These are phyloP conservation scores for Alternaria longipes DNA, from an alignment of 2,329 filamentous ascomycete species.

Conservation along the genomic window DNA sequence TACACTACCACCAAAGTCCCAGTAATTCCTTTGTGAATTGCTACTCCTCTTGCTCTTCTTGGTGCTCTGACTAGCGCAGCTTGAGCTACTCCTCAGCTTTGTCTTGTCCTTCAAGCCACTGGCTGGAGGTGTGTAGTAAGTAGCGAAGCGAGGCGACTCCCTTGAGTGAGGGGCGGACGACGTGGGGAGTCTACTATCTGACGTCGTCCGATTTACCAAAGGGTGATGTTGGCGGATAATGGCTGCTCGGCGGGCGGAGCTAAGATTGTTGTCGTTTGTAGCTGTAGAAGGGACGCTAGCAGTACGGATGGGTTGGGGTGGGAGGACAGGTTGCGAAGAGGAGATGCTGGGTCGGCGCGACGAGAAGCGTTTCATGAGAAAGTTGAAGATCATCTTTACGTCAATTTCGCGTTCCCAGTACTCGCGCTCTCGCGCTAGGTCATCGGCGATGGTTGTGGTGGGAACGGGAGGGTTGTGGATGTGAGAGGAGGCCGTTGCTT, in stretches of 20 bases:
- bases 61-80: constrained; percentile 88
- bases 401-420: constrained; percentile 96
- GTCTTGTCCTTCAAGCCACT: constrained; percentile 1
- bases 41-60: constrained; percentile 74
- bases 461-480: constrained; percentile 18
- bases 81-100: constrained; percentile 60
- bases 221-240: constrained; percentile 90
- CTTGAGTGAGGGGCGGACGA: constrained; percentile 28
- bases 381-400: constrained; percentile 89
- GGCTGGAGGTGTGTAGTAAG: constrained; percentile 9
- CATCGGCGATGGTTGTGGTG: constrained; percentile 36
- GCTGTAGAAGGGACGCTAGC: not conserved
- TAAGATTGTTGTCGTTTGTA: constrained; percentile 27
- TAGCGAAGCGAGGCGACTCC: constrained; percentile 23
- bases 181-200: constrained; percentile 37
- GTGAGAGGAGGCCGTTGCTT: constrained; percentile 58
- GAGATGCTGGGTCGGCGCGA: constrained; percentile 44
- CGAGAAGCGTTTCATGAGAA: constrained; percentile 50
- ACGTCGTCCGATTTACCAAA: constrained; percentile 69
- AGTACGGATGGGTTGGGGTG: constrained; percentile 5
- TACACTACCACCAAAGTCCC: constrained; percentile 85
- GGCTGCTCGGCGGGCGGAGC: constrained; percentile 73
- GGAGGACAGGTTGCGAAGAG: constrained; percentile 15
- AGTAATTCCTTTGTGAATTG: constrained; percentile 83
- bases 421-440: constrained; percentile 64